These are phyloP conservation scores for Aspergillus spinulosporus DNA, from an alignment of 2,329 filamentous ascomycete species.

Conservation along the genomic window DNA sequence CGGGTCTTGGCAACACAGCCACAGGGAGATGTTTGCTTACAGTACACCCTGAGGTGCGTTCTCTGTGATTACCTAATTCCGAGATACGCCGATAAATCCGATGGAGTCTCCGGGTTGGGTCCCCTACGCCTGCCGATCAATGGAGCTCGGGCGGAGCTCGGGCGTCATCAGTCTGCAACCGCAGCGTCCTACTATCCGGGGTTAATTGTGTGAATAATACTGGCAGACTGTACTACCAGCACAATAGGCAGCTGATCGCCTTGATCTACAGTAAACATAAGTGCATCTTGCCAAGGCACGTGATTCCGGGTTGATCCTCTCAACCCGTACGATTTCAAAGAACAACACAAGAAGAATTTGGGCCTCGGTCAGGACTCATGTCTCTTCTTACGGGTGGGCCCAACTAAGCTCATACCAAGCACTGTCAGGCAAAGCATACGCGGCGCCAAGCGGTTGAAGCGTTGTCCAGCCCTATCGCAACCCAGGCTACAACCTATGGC, in stretches of 20 bases:
- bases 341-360: too few species aligned
- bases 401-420: constrained; percentile 14
- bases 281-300: background rate
- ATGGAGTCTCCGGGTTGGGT: background rate
- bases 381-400: background rate
- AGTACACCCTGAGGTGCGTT: too few species aligned
- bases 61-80: background rate
- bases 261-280: background rate
- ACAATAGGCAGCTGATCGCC: background rate
- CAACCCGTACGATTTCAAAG: too few species aligned
- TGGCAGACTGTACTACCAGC: background rate
- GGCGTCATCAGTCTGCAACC: background rate
- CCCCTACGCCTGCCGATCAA: background rate
- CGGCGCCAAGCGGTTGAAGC: constrained; percentile 8
- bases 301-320: background rate
- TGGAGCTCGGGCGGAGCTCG: background rate
- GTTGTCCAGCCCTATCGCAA: constrained; percentile 2
- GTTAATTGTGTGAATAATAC: background rate
- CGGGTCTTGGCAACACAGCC: too few species aligned
- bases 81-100: background rate
- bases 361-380: background rate
- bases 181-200: too few species aligned
- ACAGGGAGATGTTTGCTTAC: too few species aligned
- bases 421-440: constrained; percentile 5
- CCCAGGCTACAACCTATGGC: background rate